Evolutionary conservation across 139 green algal species (phyloP).

Genomic region (Mychonastes homosphaera): DNA sequence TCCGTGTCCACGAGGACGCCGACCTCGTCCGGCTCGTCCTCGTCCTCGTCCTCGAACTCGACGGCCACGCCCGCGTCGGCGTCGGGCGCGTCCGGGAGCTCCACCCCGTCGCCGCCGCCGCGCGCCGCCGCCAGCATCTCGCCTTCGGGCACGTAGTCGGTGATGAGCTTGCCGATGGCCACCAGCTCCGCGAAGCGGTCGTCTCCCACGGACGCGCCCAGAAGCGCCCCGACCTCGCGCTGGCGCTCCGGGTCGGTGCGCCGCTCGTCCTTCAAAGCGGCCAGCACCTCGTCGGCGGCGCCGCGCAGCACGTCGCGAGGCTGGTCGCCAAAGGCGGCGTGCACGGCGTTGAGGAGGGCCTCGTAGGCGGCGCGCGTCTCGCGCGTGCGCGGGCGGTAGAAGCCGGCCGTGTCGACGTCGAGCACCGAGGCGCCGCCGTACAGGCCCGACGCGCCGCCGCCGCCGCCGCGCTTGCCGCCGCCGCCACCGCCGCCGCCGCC

Average conservation of each 20-base stretch:
- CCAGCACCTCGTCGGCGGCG: conserved; percentile 92
- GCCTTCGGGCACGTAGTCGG: conserved; percentile 59
- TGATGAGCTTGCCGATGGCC: conserved; percentile 83
- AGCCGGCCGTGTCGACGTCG: conserved; percentile 60
- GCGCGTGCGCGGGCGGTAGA: conserved; percentile 46
- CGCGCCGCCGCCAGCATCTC: conserved; percentile 28
- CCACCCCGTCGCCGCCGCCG: conserved; percentile 31
- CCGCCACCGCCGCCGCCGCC: neutral
- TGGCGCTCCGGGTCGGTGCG: conserved; percentile 30
- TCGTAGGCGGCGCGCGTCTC: conserved; percentile 93
- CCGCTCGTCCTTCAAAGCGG: conserved; percentile 76
- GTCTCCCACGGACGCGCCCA: conserved; percentile 22
- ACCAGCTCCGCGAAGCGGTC: conserved; percentile 83
- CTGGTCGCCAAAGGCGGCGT: conserved; percentile 85
- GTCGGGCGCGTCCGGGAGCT: conserved; percentile 50
- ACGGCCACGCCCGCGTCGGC: conserved; percentile 90
- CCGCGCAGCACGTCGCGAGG: conserved; percentile 85
- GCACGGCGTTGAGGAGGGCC: conserved; percentile 71
- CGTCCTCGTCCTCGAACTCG: conserved; percentile 49
- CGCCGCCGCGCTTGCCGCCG: neutral
- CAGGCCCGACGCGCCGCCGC: no score
- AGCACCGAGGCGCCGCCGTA: conserved; percentile 52
- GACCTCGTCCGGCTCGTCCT: conserved; percentile 40
- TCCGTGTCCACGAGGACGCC: conserved; percentile 35
- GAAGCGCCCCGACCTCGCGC: conserved; percentile 18